Percentiles rank a stretch among this genome's conserved stretches.
Evolutionary conservation across 257 asterid genomes (phyloP).

Genomic region (Lantana camara): DNA sequence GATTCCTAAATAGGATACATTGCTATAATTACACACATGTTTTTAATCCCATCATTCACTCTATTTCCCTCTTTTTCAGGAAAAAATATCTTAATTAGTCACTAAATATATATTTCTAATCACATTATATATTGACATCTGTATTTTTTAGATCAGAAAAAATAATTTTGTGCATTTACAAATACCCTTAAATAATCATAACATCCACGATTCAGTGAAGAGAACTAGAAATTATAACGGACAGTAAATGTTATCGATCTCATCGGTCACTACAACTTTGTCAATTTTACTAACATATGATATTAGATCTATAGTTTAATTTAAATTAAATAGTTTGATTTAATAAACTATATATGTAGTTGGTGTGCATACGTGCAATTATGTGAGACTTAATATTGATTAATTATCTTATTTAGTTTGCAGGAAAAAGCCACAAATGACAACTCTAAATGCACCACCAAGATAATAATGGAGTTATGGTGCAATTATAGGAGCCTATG

Average conservation of each 20-base stretch:
- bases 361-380: constrained; percentile 25
- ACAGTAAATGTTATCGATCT: too few relatives aligned
- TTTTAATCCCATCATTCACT: constrained; percentile 29
- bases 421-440: constrained; percentile 17
- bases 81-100: not conserved
- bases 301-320: too few relatives aligned
- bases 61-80: not conserved
- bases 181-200: too few relatives aligned
- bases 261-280: too few relatives aligned
- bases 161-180: constrained; percentile 31
- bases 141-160: not conserved
- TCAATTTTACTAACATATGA: too few relatives aligned
- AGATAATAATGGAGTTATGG: constrained; percentile 26
- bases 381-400: not conserved
- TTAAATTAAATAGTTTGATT: too few relatives aligned
- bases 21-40: constrained; percentile 34
- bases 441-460: constrained; percentile 31
- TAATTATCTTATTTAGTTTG: constrained; percentile 16
- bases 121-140: not conserved
- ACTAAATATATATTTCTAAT: not conserved
- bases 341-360: too few relatives aligned
- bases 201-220: too few relatives aligned
- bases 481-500: constrained; percentile 24
- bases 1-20: constrained; percentile 33
- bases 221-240: too few relatives aligned